phyloP scores from a whole-genome alignment of 176 grass and related monocot species.

The Themeda triandra region DNA sequence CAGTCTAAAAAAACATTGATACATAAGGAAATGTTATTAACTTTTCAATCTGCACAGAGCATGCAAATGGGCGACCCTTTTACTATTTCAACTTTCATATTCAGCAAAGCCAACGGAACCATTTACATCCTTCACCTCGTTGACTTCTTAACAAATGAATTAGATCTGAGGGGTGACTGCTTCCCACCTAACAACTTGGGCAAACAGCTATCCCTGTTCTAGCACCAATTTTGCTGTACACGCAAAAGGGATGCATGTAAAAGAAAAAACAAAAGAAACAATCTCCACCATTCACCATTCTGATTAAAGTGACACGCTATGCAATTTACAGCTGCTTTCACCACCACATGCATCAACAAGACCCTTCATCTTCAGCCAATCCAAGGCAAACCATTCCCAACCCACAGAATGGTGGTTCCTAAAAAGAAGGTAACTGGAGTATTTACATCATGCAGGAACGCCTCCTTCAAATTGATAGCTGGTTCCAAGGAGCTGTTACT shows the following conservation, averaged over 20 bases:
- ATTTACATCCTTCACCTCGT: constrained; percentile 41
- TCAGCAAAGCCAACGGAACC: constrained; percentile 29
- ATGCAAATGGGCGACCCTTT: not conserved
- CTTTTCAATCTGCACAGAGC: not conserved
- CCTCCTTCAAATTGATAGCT: constrained; percentile 26
- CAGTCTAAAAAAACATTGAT: not conserved
- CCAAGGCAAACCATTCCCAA: constrained; percentile 17
- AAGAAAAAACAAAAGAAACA: not conserved
- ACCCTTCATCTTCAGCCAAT: constrained; percentile 32
- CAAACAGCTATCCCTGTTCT: constrained; percentile 38
- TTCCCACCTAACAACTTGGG: constrained; percentile 30
- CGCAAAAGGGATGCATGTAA: constrained; percentile 26
- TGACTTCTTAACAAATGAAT: constrained; percentile 48
- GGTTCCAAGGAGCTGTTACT: constrained; percentile 41
- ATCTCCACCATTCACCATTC: constrained; percentile 27
- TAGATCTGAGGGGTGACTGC: constrained; percentile 37
- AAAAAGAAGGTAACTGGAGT: constrained; percentile 28
- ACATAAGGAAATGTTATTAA: not conserved
- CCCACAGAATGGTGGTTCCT: constrained; percentile 18
- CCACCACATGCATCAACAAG: constrained; percentile 35
- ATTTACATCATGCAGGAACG: constrained; percentile 50
- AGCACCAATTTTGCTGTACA: constrained; percentile 63
- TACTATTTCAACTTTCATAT: not conserved
- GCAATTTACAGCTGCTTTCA: constrained; percentile 38
- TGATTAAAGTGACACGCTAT: constrained; percentile 21